phyloP scores from a whole-genome alignment of 805 yeast species.

The Ogataea naganishii region DNA sequence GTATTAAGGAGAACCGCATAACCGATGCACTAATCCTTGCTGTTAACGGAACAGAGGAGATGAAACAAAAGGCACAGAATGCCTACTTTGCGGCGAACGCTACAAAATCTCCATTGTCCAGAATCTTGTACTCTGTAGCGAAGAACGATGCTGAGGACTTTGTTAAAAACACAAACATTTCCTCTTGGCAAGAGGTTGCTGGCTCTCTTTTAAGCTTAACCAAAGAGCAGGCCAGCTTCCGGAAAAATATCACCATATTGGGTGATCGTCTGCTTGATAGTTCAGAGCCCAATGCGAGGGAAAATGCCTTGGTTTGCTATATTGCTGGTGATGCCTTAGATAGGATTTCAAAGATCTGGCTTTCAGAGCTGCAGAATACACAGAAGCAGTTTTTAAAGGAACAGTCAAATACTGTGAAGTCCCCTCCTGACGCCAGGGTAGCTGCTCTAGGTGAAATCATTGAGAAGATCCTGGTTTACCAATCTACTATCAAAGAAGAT shows the following conservation, averaged over 20 bases:
- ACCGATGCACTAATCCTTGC: conserved; percentile 82
- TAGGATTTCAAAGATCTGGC: conserved; percentile 77
- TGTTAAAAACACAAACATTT: conserved; percentile 66
- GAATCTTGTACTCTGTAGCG: conserved; percentile 63
- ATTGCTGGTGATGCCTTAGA: conserved; percentile 77
- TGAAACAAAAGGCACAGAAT: conserved; percentile 60
- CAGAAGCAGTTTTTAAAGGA: conserved; percentile 36
- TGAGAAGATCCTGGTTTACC: conserved; percentile 74
- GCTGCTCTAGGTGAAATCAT: conserved; percentile 74
- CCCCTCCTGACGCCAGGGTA: conserved; percentile 79
- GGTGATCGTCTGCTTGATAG: conserved; percentile 67
- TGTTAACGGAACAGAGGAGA: conserved; percentile 49
- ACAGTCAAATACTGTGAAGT: conserved; percentile 34
- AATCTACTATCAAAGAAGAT: conserved; percentile 34
- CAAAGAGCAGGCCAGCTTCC: conserved; percentile 38
- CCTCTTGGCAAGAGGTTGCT: conserved; percentile 81
- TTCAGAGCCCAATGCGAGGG: conserved; percentile 37
- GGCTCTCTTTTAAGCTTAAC: conserved; percentile 54
- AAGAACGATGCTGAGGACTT: conserved; percentile 51
- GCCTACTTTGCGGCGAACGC: conserved; percentile 61
- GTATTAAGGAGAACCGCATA: conserved; percentile 54
- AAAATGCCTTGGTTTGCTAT: conserved; percentile 69
- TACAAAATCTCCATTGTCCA: conserved; percentile 46
- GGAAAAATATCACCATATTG: conserved; percentile 47
- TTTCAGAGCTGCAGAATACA: conserved; percentile 47